These are phyloP conservation scores for Amanita inopinata DNA, from an alignment of 768 basidiomycete genomes.

Conservation along the genomic window DNA sequence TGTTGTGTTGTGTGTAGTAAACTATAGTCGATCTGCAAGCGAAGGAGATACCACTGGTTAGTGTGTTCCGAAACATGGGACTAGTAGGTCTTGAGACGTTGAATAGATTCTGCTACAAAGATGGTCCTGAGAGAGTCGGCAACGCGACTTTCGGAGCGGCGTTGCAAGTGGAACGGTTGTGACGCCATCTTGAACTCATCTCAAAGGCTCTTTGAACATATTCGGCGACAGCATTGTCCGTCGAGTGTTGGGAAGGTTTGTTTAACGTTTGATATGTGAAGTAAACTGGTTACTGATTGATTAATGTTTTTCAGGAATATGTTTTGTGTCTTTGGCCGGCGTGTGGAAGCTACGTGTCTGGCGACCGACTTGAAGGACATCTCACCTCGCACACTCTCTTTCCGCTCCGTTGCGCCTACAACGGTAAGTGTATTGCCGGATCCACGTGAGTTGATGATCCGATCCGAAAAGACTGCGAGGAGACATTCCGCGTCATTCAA, in stretches of 20 bases:
- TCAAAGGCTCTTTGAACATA: slow-evolving; percentile 39
- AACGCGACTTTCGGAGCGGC: slow-evolving; percentile 33
- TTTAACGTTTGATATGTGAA: slow-evolving; percentile 1
- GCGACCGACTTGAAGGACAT: slow-evolving; percentile 33
- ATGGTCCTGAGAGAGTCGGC: slow-evolving; percentile 19
- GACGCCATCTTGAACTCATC: slow-evolving; percentile 43
- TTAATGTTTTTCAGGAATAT: slow-evolving; percentile 6
- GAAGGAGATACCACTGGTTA: slow-evolving; percentile 1
- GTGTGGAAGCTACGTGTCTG: slow-evolving; percentile 49
- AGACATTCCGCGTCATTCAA: slow-evolving; percentile 33
- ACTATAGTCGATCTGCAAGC: not conserved
- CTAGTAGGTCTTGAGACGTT: not conserved
- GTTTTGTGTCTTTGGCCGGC: slow-evolving; percentile 28
- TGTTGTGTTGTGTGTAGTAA: not conserved
- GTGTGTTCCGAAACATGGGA: not conserved
- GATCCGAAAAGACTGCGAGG: slow-evolving; percentile 39
- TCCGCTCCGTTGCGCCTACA: slow-evolving; percentile 36
- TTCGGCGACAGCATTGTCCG: slow-evolving; percentile 28
- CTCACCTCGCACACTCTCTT: slow-evolving; percentile 40
- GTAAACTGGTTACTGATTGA: slow-evolving; percentile 6
- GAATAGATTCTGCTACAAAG: slow-evolving; percentile 1
- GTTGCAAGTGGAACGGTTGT: slow-evolving; percentile 57
- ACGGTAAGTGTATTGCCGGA: slow-evolving; percentile 29
- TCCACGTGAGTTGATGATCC: slow-evolving; percentile 7
- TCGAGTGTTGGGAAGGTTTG: slow-evolving; percentile 12